These are phyloP conservation scores for Juncus inflexus DNA, from an alignment of 176 grass and related monocot genomes.

Conservation along the genomic window DNA sequence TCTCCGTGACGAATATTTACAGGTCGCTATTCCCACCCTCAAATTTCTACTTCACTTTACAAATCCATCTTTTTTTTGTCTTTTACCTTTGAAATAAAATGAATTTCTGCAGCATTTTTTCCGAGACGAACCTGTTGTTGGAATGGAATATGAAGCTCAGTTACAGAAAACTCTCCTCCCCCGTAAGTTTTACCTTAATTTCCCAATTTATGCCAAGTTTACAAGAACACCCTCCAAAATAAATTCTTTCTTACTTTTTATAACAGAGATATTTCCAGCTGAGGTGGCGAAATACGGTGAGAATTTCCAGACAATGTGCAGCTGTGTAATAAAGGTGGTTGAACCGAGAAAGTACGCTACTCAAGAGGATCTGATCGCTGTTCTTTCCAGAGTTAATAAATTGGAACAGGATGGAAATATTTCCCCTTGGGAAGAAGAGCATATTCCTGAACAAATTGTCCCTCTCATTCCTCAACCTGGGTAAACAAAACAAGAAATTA, in stretches of 20 bases:
- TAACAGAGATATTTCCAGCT: constrained; percentile 73
- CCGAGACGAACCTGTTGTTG: constrained; percentile 77
- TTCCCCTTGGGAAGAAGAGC: constrained; percentile 86
- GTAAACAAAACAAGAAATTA: constrained; percentile 32
- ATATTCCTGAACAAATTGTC: constrained; percentile 99
- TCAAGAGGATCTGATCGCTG: constrained; percentile 67
- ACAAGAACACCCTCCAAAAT: constrained; percentile 20
- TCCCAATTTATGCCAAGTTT: not conserved
- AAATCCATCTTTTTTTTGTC: not conserved
- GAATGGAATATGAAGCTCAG: constrained; percentile 94
- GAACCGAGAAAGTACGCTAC: constrained; percentile 85
- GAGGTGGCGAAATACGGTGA: constrained; percentile 73
- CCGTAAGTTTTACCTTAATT: constrained; percentile 86
- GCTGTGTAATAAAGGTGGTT: constrained; percentile 96
- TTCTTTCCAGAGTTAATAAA: constrained; percentile 66
- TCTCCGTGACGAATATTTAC: constrained; percentile 83
- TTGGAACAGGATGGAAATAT: constrained; percentile 64
- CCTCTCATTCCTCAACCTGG: constrained; percentile 68
- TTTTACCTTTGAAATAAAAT: constrained; percentile 9
- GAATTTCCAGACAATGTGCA: constrained; percentile 86
- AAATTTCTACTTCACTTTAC: constrained; percentile 26
- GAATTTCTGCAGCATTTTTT: constrained; percentile 81
- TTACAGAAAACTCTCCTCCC: constrained; percentile 98
- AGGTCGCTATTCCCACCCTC: constrained; percentile 46
- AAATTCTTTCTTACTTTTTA: constrained; percentile 7